A percentile compares a stretch with the other conserved stretches of the same genome.
These are phyloP conservation scores for Penicillium sp. DNA, from an alignment of 2,329 filamentous ascomycete genomes.

Conservation along the genomic window DNA sequence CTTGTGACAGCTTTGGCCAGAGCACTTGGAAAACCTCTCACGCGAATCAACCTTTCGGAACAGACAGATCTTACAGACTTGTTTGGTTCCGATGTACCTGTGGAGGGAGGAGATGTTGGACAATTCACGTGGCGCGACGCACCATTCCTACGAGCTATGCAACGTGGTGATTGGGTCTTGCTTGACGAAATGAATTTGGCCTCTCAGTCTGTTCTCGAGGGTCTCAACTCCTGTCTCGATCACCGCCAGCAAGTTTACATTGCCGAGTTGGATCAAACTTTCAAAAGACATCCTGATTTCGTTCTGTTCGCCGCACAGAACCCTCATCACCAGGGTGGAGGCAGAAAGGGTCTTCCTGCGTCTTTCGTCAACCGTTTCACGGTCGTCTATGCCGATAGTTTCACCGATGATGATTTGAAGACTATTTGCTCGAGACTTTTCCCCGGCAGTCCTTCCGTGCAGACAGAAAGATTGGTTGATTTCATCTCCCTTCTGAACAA, in stretches of 20 bases:
- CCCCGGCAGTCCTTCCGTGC: constrained; percentile 60
- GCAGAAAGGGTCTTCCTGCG: constrained; percentile 87
- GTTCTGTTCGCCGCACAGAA: constrained; percentile 97
- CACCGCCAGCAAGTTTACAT: constrained; percentile 96
- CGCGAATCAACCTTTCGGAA: constrained; percentile 94
- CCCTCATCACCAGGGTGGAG: constrained; percentile 94
- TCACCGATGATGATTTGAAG: constrained; percentile 76
- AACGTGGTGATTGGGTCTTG: constrained; percentile 92
- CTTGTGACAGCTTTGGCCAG: constrained; percentile 82
- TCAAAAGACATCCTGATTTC: constrained; percentile 85
- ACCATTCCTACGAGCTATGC: constrained; percentile 94
- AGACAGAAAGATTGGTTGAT: constrained; percentile 68
- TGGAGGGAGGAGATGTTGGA: constrained; percentile 87
- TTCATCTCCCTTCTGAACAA: constrained; percentile 82
- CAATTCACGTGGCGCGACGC: constrained; percentile 95
- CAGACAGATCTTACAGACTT: constrained; percentile 97
- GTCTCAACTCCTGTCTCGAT: constrained; percentile 92
- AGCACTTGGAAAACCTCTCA: constrained; percentile 78
- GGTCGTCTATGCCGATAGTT: constrained; percentile 93
- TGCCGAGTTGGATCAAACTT: constrained; percentile 91
- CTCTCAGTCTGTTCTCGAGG: constrained; percentile 94
- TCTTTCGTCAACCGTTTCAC: constrained; percentile 99
- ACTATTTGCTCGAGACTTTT: constrained; percentile 81
- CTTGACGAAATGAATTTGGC: constrained; percentile 99
- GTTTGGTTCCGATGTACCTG: constrained; percentile 93